Base-by-base conservation (phyloP, 192 early-diverging fungal species). In the Geranomyces michiganensis region DNA sequence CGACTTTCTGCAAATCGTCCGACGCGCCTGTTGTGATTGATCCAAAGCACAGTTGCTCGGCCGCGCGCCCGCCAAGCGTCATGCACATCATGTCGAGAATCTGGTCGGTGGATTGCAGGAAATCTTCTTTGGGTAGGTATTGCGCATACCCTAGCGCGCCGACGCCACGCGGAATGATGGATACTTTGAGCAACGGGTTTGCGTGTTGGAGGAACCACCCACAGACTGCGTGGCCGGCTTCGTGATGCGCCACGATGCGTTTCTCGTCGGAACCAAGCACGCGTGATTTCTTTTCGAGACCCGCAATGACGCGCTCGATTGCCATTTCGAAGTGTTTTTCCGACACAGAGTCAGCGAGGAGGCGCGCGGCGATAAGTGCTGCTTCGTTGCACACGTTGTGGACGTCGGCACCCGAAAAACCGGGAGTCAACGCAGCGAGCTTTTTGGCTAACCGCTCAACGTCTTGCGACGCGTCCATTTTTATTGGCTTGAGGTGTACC, bases 361-460 rank as follows among this genome's bases (percentile, higher is more conserved):
- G 78, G 51, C 97, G 90, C 55, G 97, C 97, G n/a, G 94, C 97
- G 73, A 97, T 96, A 67, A 99, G 87, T 31, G 97, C 97, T 33
- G 96, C 95, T 82, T 99, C 97, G 67, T 99, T 99, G 79, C 96
- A 99, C n/a, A 98, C 97, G 79, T 99, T 99, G 76, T 90, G 89
- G 65, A 99, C 91, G 76, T 99, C 97, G 22, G 97, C 97, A 63
- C 97, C 97, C 19, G 94, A 93, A 75, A 99, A 99, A 12, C 97
- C 97, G 21, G 97, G 97, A 0, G 97, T 99, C 67, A 99, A 82
- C 0, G 95, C 94, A 15, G 94, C 94, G 65, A 99, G 83, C 83
- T 92, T 94, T 63, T 90, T 88, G 22, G 92, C 80, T 32, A 99
- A 78, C 55, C 80, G 80, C 33, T 90, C 85, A 30, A 93, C 79